Percentiles rank a stretch among this genome's conserved stretches.
phyloP scores from a whole-genome alignment of 2,329 filamentous ascomycete species.

The Neoascochyta sp. region DNA sequence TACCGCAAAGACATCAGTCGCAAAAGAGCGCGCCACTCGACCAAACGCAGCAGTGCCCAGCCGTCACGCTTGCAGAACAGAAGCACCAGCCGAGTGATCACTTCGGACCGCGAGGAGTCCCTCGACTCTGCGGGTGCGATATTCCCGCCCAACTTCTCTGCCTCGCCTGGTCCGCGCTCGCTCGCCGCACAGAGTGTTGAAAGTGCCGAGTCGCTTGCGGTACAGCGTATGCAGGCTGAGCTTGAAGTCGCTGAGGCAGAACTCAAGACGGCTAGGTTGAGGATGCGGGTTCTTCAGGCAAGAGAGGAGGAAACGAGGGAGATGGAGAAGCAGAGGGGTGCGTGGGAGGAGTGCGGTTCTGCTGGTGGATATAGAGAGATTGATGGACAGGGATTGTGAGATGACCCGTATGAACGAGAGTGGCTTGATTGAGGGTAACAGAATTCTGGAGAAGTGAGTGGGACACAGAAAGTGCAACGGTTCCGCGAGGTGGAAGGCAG shows the following conservation, averaged over 20 bases:
- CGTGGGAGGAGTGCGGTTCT: too few species aligned
- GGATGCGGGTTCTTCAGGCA: constrained; percentile 18
- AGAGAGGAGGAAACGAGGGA: too few species aligned
- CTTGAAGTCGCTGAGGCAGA: constrained; percentile 34
- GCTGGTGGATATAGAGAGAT: too few species aligned
- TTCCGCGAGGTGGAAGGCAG: too few species aligned
- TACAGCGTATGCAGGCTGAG: constrained; percentile 26
- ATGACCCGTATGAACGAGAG: too few species aligned
- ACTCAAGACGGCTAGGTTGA: constrained; percentile 23
- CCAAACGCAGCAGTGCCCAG: constrained; percentile 8
- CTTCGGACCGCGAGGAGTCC: constrained; percentile 13
- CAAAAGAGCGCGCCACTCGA: constrained; percentile 7
- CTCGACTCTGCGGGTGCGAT: constrained; percentile 1
- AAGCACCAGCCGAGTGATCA: constrained; percentile 3
- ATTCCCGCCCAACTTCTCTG: constrained; percentile 8
- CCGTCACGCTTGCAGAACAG: constrained; percentile 1
- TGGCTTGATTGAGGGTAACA: too few species aligned
- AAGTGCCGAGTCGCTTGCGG: constrained; percentile 18
- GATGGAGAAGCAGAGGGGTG: too few species aligned
- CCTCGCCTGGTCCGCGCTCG: constrained; percentile 9
- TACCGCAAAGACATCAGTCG: constrained; percentile 20
- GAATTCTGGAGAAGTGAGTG: too few species aligned
- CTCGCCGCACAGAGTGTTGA: constrained; percentile 5
- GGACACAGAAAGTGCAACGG: too few species aligned
- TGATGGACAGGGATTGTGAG: too few species aligned